Evolutionary conservation across 805 yeast genomes (phyloP).

Genomic region (Wickerhamiella azyma): DNA sequence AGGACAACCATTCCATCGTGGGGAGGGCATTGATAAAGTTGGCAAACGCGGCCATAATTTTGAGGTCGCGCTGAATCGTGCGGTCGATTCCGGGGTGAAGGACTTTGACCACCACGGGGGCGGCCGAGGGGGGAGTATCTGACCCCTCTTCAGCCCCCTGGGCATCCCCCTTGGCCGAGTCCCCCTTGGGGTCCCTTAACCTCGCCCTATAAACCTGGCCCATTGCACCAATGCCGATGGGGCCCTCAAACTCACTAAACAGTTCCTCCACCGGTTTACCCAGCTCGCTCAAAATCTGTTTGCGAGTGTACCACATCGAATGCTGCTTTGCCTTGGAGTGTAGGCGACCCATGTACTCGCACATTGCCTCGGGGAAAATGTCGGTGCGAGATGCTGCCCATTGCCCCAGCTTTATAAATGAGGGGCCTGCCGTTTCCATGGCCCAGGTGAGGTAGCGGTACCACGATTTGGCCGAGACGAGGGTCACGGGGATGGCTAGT

Average conservation of each 20-base stretch:
- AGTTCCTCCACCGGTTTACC: conserved; percentile 52
- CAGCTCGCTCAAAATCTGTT: conserved; percentile 46
- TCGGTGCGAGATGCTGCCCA: conserved; percentile 99
- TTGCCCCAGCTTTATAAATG: conserved; percentile 70
- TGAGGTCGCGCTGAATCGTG: conserved; percentile 64
- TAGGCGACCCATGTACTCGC: conserved; percentile 58
- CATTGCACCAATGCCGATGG: conserved; percentile 96
- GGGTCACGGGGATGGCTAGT: conserved; percentile 44
- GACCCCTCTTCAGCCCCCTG: conserved; percentile 2
- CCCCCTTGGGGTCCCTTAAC: too few relatives aligned
- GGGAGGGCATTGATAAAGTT: conserved; percentile 56
- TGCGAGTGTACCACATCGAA: conserved; percentile 44
- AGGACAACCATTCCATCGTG: conserved; percentile 93
- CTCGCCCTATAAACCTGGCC: conserved; percentile 86
- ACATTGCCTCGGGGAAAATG: conserved; percentile 66
- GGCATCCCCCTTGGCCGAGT: too few relatives aligned
- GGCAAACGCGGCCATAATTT: conserved; percentile 76
- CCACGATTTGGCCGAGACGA: conserved; percentile 46
- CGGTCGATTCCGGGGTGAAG: conserved; percentile 75
- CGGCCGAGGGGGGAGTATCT: neutral
- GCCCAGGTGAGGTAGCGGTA: conserved; percentile 46
- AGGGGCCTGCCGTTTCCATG: conserved; percentile 82
- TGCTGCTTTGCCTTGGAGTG: conserved; percentile 81
- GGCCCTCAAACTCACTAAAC: conserved; percentile 64
- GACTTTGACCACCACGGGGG: conserved; percentile 76